phyloP scores from a whole-genome alignment of 352 stramenopile genomes.

The Globisporangium perplexum region DNA sequence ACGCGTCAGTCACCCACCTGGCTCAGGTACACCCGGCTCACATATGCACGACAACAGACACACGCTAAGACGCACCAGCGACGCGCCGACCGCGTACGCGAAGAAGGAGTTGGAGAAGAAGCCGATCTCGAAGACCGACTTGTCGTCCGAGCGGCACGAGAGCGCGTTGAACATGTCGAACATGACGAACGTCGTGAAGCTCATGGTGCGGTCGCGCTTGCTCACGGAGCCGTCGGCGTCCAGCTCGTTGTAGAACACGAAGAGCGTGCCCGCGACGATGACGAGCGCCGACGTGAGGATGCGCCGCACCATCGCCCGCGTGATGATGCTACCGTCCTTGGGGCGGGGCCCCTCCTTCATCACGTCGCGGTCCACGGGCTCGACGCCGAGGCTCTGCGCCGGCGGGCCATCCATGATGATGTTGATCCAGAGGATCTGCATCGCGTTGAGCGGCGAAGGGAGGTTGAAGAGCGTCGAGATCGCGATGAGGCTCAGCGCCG shows the following conservation, averaged over 20 bases:
- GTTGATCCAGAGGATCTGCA: conserved; percentile 98
- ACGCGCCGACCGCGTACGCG: conserved; percentile 89
- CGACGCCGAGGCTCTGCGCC: conserved; percentile 80
- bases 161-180: conserved; percentile 99
- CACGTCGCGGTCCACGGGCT: conserved; percentile 80
- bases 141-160: conserved; percentile 93
- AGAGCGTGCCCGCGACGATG: conserved; percentile 76
- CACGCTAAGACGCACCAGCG: conserved; percentile 39
- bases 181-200: conserved; percentile 98
- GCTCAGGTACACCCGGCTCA: too few relatives aligned
- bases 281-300: conserved; percentile 67
- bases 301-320: conserved; percentile 53
- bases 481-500: conserved; percentile 83
- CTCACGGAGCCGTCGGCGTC: conserved; percentile 88
- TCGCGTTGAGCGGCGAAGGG: conserved; percentile 87
- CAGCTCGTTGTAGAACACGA: conserved; percentile 83
- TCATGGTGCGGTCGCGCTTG: conserved; percentile 96
- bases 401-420: conserved; percentile 95
- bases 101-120: conserved; percentile 93
- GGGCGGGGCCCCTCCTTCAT: conserved; percentile 82
- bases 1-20: background rate
- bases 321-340: conserved; percentile 79
- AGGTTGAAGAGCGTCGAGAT: conserved; percentile 61
- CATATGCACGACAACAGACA: background rate
- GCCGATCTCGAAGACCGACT: conserved; percentile 91